Conservation (phyloP, 116 monocot species). For the Iris pallida region DNA sequence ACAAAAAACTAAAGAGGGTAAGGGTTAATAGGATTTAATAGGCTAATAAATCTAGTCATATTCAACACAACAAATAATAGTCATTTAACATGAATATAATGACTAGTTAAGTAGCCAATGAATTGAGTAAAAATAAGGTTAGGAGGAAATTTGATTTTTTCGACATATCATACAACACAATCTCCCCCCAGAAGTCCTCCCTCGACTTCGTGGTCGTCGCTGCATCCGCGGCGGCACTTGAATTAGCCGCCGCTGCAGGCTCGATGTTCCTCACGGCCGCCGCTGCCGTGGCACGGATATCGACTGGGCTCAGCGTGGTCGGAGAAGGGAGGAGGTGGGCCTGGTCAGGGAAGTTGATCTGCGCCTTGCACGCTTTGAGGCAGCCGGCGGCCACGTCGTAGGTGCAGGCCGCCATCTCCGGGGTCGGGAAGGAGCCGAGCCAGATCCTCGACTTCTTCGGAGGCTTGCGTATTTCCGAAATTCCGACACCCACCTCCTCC, state of each 20-base stretch:
- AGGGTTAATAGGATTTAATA: too few species aligned
- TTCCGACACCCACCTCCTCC: constrained; percentile 16
- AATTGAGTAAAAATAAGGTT: too few species aligned
- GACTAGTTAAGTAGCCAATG: too few species aligned
- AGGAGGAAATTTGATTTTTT: too few species aligned
- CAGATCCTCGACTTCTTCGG: neutral
- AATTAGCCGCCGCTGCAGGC: neutral
- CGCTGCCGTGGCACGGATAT: constrained; percentile 39
- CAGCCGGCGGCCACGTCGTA: constrained; percentile 32
- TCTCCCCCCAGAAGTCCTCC: constrained; percentile 20
- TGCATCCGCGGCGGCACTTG: neutral
- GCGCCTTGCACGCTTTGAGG: constrained; percentile 28
- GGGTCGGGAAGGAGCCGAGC: constrained; percentile 22
- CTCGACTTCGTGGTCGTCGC: too few species aligned
- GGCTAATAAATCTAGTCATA: too few species aligned
- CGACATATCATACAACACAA: constrained; percentile 13
- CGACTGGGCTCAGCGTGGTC: constrained; percentile 12
- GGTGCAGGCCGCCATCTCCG: constrained; percentile 29
- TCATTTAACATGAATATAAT: too few species aligned
- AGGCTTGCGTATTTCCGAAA: constrained; percentile 32
- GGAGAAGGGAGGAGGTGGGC: constrained; percentile 29
- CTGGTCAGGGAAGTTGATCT: constrained; percentile 35
- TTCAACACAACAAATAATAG: too few species aligned
- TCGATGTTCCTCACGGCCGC: constrained; percentile 11
- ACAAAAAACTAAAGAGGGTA: too few species aligned